Evolutionary conservation across 192 early-diverging fungal species (phyloP), one percentile per base, ranked within the genome.

Genomic region (Oehlia diaphana): DNA sequence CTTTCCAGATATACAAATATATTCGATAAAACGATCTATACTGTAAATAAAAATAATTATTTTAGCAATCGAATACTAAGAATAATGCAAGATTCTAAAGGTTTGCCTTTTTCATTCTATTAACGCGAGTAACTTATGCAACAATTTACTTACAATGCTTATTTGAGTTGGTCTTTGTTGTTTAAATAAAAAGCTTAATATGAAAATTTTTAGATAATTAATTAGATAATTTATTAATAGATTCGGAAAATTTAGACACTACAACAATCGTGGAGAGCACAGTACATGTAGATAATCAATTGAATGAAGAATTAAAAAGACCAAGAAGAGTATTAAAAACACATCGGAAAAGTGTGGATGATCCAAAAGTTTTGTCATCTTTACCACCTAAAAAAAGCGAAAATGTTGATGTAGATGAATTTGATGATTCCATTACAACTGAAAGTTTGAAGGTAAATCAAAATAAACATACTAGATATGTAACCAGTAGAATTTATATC

Each of bases 321-420:
- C 65, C 65, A 14, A 67, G 65, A 33, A 67, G 65, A 31, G 65
- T 67, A n/a, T 31, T 67, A 67, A 67, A 67, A 67, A 67, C 65
- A 6, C 65, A 67, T 33, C 26, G 65, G 16, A 67, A 67, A 33
- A 67, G 65, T 67, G 33, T 28, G 21, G 65, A 67, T 28, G 65
- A 67, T 12, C 10, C 65, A 67, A 67, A 67, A 67, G 13, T 16
- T 33, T 35, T n/a, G 13, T 19, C 31, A 33, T 19, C 65, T 3
- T 26, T 33, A 6, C 65, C 26, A 16, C 31, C 26, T 35, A 26
- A 12, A 67, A 26, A 26, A 16, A 33, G 3, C 14, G 13, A 33
- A 33, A 67, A 16, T 10, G 28, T 14, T 65, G 21, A 26, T 33
- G 28, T 67, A 2, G 65, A 67, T 67, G 65, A 67, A 12, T 12